These are phyloP conservation scores for Apodospora peruviana DNA, from an alignment of 495 filamentous ascomycete genomes.

Conservation along the genomic window DNA sequence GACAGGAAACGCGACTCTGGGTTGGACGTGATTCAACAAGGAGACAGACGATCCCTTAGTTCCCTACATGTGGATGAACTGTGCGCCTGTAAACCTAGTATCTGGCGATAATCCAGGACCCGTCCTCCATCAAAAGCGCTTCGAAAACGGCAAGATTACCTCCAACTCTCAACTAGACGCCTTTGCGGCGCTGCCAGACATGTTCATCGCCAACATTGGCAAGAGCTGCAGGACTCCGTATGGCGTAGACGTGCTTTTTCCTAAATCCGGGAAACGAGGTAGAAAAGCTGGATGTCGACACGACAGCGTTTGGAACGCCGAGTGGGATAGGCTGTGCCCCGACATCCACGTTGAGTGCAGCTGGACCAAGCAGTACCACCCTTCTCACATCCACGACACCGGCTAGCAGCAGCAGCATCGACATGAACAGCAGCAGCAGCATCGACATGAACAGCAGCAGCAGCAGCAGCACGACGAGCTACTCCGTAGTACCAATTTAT, in stretches of 20 bases:
- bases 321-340: not conserved
- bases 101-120: not conserved
- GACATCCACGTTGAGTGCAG: no score
- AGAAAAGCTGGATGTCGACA: not conserved
- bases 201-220: slow-evolving; percentile 46
- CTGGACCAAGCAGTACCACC: no score
- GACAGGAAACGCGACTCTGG: slow-evolving; percentile 59
- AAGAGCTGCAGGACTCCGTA: slow-evolving; percentile 39
- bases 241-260: slow-evolving; percentile 45
- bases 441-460: no score
- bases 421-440: no score
- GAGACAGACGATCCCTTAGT: slow-evolving; percentile 89
- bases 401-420: no score
- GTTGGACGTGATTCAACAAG: slow-evolving; percentile 87
- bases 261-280: slow-evolving; percentile 52
- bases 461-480: no score
- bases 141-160: not conserved
- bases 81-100: slow-evolving; percentile 64
- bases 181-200: slow-evolving; percentile 27
- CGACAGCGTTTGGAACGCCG: not conserved
- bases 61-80: slow-evolving; percentile 87
- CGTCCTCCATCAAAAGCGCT: not conserved
- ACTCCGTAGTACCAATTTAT: no score
- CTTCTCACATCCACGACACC: no score
- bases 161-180: not conserved